These are phyloP conservation scores for Puccinia sorghi DNA, from an alignment of 1,284 basidiomycete species.

Conservation along the genomic window DNA sequence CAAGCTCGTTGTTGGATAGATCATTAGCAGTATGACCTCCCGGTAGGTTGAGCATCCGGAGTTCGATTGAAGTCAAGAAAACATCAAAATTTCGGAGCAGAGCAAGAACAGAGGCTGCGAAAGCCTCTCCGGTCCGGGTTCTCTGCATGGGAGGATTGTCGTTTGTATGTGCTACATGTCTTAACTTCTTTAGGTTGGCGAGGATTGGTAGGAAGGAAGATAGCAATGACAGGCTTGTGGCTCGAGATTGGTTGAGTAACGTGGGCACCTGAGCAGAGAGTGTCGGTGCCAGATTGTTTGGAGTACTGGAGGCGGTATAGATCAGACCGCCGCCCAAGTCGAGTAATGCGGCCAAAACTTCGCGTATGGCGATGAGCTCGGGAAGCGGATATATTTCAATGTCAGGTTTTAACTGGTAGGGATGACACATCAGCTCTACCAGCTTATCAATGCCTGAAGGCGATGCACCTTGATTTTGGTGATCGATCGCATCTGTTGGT, in stretches of 20 bases:
- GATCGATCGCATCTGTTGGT: neutral
- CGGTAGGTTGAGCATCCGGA: constrained; percentile 26
- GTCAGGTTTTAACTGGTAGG: constrained; percentile 21
- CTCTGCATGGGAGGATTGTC: neutral
- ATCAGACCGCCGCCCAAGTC: constrained; percentile 14
- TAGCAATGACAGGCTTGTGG: constrained; percentile 7
- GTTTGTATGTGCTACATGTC: neutral
- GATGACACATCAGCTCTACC: neutral
- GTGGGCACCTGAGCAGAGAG: constrained; percentile 16
- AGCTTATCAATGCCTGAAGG: neutral
- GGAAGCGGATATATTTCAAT: neutral
- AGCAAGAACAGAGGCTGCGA: neutral
- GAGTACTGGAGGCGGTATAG: neutral
- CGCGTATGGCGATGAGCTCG: constrained; percentile 39
- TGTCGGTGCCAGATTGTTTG: neutral
- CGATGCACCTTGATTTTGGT: neutral
- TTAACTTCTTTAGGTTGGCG: constrained; percentile 9
- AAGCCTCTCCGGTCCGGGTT: constrained; percentile 25
- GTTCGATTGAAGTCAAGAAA: constrained; percentile 38
- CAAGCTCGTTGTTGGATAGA: neutral
- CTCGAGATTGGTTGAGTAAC: constrained; percentile 22
- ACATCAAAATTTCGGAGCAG: constrained; percentile 16
- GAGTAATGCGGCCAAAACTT: constrained; percentile 25
- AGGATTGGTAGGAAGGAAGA: constrained; percentile 32
- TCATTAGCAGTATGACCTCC: neutral